These are phyloP conservation scores for Podaxis pistillaris DNA, from an alignment of 768 basidiomycete genomes.

Conservation along the genomic window DNA sequence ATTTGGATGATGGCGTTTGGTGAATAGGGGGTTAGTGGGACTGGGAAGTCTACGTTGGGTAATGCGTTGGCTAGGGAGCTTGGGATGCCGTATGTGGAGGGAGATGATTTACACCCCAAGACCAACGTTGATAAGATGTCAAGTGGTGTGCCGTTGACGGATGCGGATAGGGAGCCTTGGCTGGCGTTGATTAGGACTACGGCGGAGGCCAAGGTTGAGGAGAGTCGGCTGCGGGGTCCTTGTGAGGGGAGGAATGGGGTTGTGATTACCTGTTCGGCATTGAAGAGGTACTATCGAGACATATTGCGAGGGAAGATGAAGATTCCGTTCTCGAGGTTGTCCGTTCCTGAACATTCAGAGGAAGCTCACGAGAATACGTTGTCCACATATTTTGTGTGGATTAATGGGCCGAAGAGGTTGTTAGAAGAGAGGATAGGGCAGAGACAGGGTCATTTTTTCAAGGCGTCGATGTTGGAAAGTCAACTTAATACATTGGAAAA, in stretches of 20 bases:
- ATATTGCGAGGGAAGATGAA: slow-evolving; percentile 61
- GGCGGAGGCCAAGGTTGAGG: slow-evolving; percentile 45
- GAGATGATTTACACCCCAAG: slow-evolving; percentile 82
- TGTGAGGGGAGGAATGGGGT: slow-evolving; percentile 40
- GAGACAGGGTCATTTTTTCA: slow-evolving; percentile 80
- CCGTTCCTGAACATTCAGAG: slow-evolving; percentile 25
- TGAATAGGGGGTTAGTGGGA: slow-evolving; percentile 67
- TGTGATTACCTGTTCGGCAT: slow-evolving; percentile 85
- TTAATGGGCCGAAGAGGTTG: slow-evolving; percentile 56
- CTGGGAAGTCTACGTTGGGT: slow-evolving; percentile 74
- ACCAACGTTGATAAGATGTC: slow-evolving; percentile 89
- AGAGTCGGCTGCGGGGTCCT: slow-evolving; percentile 16
- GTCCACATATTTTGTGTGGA: slow-evolving; percentile 79
- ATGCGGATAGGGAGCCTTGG: slow-evolving; percentile 87
- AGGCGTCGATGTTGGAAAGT: slow-evolving; percentile 75
- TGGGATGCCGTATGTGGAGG: slow-evolving; percentile 80
- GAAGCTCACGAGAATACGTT: slow-evolving; percentile 31
- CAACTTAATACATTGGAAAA: slow-evolving; percentile 72
- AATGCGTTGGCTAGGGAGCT: slow-evolving; percentile 57
- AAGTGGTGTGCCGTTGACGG: slow-evolving; percentile 68
- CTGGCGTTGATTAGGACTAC: slow-evolving; percentile 66
- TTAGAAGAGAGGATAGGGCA: slow-evolving; percentile 62
- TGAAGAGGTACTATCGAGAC: slow-evolving; percentile 80
- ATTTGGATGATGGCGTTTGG: too few species aligned
- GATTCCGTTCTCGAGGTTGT: slow-evolving; percentile 18